Conservation (phyloP, 2,329 filamentous ascomycete species). For the Fusarium sp. region DNA sequence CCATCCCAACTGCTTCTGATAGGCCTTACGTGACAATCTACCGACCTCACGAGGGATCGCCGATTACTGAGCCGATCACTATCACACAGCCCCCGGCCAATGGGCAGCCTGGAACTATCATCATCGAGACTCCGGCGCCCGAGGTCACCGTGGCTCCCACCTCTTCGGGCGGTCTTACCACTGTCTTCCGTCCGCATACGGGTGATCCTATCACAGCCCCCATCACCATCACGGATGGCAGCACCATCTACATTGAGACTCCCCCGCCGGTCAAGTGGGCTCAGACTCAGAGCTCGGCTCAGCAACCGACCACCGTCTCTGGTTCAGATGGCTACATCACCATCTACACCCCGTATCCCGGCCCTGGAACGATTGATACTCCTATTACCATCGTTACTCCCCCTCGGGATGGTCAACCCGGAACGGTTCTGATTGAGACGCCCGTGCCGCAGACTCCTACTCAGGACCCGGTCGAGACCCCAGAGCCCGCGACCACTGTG, state of each 20-base stretch:
- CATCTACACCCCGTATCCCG: constrained; percentile 27
- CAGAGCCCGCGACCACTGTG: neutral
- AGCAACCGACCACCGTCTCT: constrained; percentile 10
- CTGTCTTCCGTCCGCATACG: constrained; percentile 25
- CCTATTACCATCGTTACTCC: constrained; percentile 21
- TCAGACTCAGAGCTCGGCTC: neutral
- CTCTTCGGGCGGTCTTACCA: constrained; percentile 10
- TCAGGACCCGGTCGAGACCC: neutral
- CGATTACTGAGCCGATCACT: neutral
- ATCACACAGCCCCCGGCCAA: neutral
- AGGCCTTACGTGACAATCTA: neutral
- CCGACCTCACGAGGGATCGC: neutral
- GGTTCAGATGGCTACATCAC: constrained; percentile 28
- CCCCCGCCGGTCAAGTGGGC: neutral
- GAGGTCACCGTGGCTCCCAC: constrained; percentile 20
- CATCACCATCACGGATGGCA: constrained; percentile 21
- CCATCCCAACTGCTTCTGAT: neutral
- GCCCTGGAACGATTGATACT: constrained; percentile 28
- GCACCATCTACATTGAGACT: constrained; percentile 29
- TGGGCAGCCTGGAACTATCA: neutral
- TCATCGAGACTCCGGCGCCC: constrained; percentile 32
- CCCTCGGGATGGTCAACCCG: constrained; percentile 20
- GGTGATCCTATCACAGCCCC: constrained; percentile 25
- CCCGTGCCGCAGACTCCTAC: neutral
- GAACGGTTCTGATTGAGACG: constrained; percentile 22